Conservation (phyloP, 805 yeast species). For the Naumovozyma castellii region DNA sequence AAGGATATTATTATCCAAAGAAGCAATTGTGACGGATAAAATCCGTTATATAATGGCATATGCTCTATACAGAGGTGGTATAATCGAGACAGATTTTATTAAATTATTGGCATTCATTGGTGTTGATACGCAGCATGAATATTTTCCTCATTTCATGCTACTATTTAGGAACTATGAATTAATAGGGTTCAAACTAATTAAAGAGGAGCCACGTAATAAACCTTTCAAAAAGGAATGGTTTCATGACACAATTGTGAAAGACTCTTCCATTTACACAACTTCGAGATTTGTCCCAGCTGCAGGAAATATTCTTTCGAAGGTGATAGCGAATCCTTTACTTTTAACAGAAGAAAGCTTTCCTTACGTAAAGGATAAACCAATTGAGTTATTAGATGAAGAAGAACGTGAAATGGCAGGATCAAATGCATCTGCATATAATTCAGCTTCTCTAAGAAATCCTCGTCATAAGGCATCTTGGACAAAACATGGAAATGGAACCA, state of each 20-base stretch:
- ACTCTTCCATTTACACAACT: slow-evolving; percentile 39
- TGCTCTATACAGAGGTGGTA: slow-evolving; percentile 72
- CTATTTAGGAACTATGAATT: slow-evolving; percentile 49
- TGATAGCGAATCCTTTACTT: slow-evolving; percentile 40
- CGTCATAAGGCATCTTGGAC: slow-evolving; percentile 76
- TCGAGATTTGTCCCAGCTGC: slow-evolving; percentile 68
- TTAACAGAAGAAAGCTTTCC: slow-evolving; percentile 54
- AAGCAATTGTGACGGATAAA: slow-evolving; percentile 53
- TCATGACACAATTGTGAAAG: slow-evolving; percentile 40
- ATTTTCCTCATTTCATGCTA: slow-evolving; percentile 37
- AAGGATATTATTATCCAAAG: slow-evolving; percentile 40
- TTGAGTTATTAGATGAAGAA: slow-evolving; percentile 33
- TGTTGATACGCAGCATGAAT: slow-evolving; percentile 32
- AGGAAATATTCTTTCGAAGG: slow-evolving; percentile 45
- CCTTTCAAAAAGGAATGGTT: slow-evolving; percentile 41
- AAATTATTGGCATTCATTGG: slow-evolving; percentile 56
- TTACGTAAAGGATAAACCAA: slow-evolving; percentile 65
- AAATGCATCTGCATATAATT: slow-evolving; percentile 27
- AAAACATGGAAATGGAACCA: slow-evolving; percentile 28
- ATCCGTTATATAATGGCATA: slow-evolving; percentile 67
- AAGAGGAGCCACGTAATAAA: slow-evolving; percentile 33
- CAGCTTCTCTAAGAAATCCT: slow-evolving; percentile 54
- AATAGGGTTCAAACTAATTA: slow-evolving; percentile 50
- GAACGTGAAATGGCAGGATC: slow-evolving; percentile 28
- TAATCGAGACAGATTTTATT: slow-evolving; percentile 60